phyloP scores from a whole-genome alignment of 208 protist species.

The Trypanosoma avium region DNA sequence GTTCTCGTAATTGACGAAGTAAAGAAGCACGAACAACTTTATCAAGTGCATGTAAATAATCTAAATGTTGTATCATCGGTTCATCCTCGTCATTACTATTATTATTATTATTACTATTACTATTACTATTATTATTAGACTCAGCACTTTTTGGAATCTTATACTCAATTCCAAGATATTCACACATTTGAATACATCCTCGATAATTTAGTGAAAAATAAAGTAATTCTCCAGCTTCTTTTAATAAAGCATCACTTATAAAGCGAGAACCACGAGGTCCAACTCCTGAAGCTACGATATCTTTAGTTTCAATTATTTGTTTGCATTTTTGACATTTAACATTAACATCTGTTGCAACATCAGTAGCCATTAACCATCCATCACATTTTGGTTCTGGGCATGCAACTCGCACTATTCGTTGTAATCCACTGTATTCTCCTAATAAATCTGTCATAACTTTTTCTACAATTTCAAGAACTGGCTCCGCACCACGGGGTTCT shows the following conservation, averaged over 20 bases:
- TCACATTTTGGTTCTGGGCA: constrained; percentile 69
- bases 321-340: constrained; percentile 61
- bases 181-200: constrained; percentile 54
- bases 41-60: constrained; percentile 70
- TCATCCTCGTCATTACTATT: constrained; percentile 13
- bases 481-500: constrained; percentile 42
- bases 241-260: constrained; percentile 50
- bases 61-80: constrained; percentile 31
- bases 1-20: constrained; percentile 53
- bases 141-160: constrained; percentile 9
- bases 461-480: constrained; percentile 65
- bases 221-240: constrained; percentile 60
- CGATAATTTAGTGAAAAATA: constrained; percentile 49
- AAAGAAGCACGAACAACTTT: constrained; percentile 74
- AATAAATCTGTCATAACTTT: constrained; percentile 50
- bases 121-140: constrained; percentile 9
- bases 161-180: constrained; percentile 67
- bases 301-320: constrained; percentile 45
- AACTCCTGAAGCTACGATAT: constrained; percentile 40
- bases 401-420: constrained; percentile 47
- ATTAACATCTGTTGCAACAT: constrained; percentile 38
- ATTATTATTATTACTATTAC: constrained; percentile 15
- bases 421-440: constrained; percentile 69
- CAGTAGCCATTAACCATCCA: constrained; percentile 58
- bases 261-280: constrained; percentile 26